These are phyloP conservation scores for Corylus heterophylla DNA, from an alignment of 306 rosid species.

Conservation along the genomic window DNA sequence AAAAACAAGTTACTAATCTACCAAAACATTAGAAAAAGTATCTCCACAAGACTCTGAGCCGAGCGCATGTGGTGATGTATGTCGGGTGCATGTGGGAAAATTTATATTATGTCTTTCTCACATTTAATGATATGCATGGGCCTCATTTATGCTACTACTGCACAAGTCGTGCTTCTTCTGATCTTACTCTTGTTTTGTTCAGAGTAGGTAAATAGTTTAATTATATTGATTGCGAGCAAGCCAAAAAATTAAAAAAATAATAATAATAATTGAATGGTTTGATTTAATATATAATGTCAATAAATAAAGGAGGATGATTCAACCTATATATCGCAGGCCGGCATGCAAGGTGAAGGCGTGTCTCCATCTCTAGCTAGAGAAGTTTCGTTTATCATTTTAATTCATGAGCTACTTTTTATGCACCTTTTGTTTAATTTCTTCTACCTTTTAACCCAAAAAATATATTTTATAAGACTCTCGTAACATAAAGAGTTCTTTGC, in stretches of 20 bases:
- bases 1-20: neutral
- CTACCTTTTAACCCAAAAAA: no score
- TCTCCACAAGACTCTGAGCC: neutral
- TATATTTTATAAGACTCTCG: no score
- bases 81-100: neutral
- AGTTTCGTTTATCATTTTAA: constrained; percentile 20
- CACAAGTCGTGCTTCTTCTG: neutral
- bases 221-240: no score
- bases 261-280: no score
- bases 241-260: no score
- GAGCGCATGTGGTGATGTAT: neutral
- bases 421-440: neutral
- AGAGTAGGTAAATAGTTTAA: no score
- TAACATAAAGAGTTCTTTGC: no score
- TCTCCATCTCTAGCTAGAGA: neutral
- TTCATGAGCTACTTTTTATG: neutral
- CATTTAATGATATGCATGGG: neutral
- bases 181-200: neutral
- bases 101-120: neutral
- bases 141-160: neutral
- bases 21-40: neutral
- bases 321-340: neutral
- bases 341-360: neutral
- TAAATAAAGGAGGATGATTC: neutral
- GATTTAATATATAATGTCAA: no score